phyloP scores from a whole-genome alignment of 2,329 filamentous ascomycete species.

The Aureobasidium sp. region DNA sequence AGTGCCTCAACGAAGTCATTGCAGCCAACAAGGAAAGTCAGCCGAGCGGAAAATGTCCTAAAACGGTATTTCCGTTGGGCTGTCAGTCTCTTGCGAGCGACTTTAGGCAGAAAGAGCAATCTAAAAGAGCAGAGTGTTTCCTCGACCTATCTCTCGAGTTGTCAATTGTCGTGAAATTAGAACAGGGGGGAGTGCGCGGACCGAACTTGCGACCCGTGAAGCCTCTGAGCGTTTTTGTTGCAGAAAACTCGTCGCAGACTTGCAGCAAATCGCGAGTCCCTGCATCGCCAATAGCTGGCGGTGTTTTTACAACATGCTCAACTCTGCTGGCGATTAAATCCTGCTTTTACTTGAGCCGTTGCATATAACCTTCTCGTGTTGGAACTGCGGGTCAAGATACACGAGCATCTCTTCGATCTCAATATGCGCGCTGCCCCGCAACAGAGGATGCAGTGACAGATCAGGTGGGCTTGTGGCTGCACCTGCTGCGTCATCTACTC shows the following conservation, averaged over 20 bases:
- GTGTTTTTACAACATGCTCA: not conserved
- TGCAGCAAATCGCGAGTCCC: not conserved
- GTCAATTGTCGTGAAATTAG: not conserved
- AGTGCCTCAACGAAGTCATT: slow-evolving; percentile 3
- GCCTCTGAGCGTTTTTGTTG: not conserved
- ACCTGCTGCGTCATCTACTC: slow-evolving; percentile 6
- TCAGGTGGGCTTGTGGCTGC: slow-evolving; percentile 13
- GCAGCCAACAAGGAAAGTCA: not conserved
- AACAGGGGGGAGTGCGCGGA: not conserved
- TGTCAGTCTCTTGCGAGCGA: not conserved
- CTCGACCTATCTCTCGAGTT: not conserved
- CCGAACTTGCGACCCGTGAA: not conserved
- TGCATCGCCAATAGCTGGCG: not conserved
- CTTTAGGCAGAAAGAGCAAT: not conserved
- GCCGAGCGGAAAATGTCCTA: not conserved
- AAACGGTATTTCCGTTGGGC: not conserved
- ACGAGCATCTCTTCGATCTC: slow-evolving; percentile 3
- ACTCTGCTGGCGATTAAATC: not conserved
- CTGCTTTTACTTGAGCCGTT: not conserved
- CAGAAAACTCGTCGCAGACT: not conserved
- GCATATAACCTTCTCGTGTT: not conserved
- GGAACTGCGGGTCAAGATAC: slow-evolving; percentile 5
- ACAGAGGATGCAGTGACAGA: not conserved
- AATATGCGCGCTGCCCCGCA: slow-evolving; percentile 5
- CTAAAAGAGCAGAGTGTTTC: not conserved